A percentile compares a stretch with the other conserved stretches of the same genome.
These are phyloP conservation scores for Phialophora macrospora DNA, from an alignment of 2,329 filamentous ascomycete species.

Conservation along the genomic window DNA sequence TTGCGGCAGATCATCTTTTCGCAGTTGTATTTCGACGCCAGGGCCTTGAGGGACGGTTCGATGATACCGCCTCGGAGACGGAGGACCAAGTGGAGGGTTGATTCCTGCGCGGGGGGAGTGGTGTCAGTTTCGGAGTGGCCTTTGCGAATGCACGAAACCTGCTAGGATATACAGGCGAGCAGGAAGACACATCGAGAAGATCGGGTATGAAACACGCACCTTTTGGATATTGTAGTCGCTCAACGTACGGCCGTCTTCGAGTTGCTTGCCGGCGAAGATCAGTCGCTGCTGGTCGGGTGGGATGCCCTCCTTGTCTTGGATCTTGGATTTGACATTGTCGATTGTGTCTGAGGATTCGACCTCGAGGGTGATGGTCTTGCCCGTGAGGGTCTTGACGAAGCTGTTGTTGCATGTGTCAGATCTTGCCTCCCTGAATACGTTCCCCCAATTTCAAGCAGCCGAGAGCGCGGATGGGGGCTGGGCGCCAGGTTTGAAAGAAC, in stretches of 20 bases:
- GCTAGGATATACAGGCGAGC: neutral
- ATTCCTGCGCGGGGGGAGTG: slow-evolving; percentile 67
- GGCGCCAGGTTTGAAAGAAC: slow-evolving; percentile 43
- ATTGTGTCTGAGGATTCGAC: slow-evolving; percentile 99
- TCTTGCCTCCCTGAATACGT: slow-evolving; percentile 9
- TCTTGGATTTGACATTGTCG: slow-evolving; percentile 99
- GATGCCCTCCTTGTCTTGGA: slow-evolving; percentile 99
- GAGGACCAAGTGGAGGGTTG: slow-evolving; percentile 96
- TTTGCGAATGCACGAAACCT: neutral
- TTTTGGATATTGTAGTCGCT: slow-evolving; percentile 99
- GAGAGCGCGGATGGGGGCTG: neutral
- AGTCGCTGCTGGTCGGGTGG: slow-evolving; percentile 97
- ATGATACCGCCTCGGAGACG: slow-evolving; percentile 99
- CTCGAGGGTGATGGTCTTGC: slow-evolving; percentile 99
- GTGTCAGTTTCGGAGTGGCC: neutral
- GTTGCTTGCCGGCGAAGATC: slow-evolving; percentile 99
- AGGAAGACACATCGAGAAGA: neutral
- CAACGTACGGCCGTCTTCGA: slow-evolving; percentile 96
- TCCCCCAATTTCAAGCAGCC: neutral
- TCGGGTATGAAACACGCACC: slow-evolving; percentile 60
- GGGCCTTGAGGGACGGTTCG: slow-evolving; percentile 97
- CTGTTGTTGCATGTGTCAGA: slow-evolving; percentile 54
- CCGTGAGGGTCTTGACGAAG: slow-evolving; percentile 99
- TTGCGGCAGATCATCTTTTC: slow-evolving; percentile 99
- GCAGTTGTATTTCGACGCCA: slow-evolving; percentile 99